phyloP scores from a whole-genome alignment of 2,329 filamentous ascomycete genomes.

The Hypoxylon rubiginosum region DNA sequence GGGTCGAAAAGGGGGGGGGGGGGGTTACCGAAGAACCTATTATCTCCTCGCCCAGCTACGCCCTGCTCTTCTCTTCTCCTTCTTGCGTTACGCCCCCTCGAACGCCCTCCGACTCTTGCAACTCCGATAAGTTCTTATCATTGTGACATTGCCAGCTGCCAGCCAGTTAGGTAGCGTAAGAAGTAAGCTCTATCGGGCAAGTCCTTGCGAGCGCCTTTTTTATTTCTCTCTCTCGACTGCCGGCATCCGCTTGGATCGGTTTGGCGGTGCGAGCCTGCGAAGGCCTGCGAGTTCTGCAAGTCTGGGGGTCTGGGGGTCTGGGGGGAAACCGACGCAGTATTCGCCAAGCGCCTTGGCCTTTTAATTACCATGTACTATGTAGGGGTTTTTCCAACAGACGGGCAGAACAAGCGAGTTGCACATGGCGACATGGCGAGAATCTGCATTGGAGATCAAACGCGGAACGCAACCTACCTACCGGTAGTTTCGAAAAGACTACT shows the following conservation, averaged over 20 bases:
- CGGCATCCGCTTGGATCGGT: constrained; percentile 34
- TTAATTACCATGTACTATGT: constrained; percentile 6
- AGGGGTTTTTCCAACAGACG: constrained; percentile 21
- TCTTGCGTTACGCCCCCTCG: constrained; percentile 12
- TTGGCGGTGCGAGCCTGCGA: constrained; percentile 21
- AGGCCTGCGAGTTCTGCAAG: background rate
- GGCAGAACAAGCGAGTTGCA: constrained; percentile 27
- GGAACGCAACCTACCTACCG: constrained; percentile 39
- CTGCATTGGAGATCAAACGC: constrained; percentile 41
- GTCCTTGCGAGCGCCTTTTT: constrained; percentile 47
- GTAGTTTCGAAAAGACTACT: constrained; percentile 37
- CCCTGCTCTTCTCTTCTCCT: constrained; percentile 21
- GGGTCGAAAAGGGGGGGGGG: constrained; percentile 8
- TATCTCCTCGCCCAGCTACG: constrained; percentile 11
- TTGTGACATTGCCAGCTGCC: constrained; percentile 19
- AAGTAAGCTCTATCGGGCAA: constrained; percentile 43
- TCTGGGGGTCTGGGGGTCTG: background rate
- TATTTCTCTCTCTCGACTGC: constrained; percentile 13
- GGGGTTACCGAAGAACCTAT: background rate
- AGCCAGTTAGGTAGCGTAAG: constrained; percentile 40
- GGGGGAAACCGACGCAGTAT: constrained; percentile 15
- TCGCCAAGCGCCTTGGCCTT: constrained; percentile 34
- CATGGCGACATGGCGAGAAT: constrained; percentile 42
- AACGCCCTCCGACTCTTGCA: constrained; percentile 16
- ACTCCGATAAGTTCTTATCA: constrained; percentile 27